Base-by-base conservation (phyloP, 495 filamentous ascomycete genomes). In the Neurospora pannonica region DNA sequence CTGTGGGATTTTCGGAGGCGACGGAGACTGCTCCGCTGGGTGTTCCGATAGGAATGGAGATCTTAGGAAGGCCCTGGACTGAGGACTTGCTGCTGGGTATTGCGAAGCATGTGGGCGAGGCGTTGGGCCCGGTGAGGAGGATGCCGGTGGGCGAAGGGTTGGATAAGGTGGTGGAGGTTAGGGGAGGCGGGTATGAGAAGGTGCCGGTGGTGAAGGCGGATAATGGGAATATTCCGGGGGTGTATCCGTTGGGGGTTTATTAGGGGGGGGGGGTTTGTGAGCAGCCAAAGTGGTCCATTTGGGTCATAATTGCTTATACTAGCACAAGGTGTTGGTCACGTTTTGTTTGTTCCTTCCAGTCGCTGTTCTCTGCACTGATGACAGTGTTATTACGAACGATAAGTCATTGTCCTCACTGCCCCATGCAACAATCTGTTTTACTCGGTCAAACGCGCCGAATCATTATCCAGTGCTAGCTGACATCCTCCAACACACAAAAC, bases 41-140 rank as follows among this genome's bases (percentile, higher is more conserved):
- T 17, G 82, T 92, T 4, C 90, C 90, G 1, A 84, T 92, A 62
- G 90, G 90, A 3, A 85, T 91, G 83, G 90, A 92, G 82, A 86
- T 92, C 71, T 79, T 92, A 74, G 89, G 90, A 0, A 76, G 78
- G 74, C 83, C 83, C 4, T 89, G 86, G 82, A 79, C 70, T 10
- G 90, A 92, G 75, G 83, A 82, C 13, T 81, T 80, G 60, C 71
- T 92, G 74, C 78, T 92, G 21, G 82, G 86, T 40, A 83, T 90
- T 24, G 82, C 81, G 19, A 76, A 71, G 17, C 78, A 80, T 48
- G 76, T 84, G 40, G 75, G 75, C 31, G 87, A 87, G 46, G 46
- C 72, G 7, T 75, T 89, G n/a, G 79, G 82, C 17, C 79, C 82
- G 15, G 78, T 84, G 43, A 85, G 89, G 74, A 83, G 77, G 77